Percentiles rank a stretch among this genome's conserved stretches.
Evolutionary conservation across 805 yeast species (phyloP).

Genomic region (Myxozyma neotropica): DNA sequence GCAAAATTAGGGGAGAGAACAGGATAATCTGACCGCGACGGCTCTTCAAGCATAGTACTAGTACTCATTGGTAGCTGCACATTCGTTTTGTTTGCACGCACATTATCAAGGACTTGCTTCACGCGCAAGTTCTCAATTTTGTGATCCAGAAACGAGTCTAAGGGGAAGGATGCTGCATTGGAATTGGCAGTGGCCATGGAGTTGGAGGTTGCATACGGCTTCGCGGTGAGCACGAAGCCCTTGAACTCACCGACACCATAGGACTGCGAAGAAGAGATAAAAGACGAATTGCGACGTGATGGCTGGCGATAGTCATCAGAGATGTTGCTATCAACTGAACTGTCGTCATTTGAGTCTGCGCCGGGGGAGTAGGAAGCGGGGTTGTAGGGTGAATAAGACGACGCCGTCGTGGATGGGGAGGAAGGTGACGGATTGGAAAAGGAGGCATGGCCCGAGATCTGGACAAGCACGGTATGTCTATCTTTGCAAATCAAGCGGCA

Average conservation of each 20-base stretch:
- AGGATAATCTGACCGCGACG: background rate
- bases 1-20: constrained; percentile 1
- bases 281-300: background rate
- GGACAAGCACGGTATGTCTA: constrained; percentile 12
- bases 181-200: background rate
- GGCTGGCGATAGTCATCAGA: constrained; percentile 2
- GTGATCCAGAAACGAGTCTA: constrained; percentile 33
- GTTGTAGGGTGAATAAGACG: background rate
- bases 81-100: background rate
- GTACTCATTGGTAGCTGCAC: constrained; percentile 5
- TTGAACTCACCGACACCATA: constrained; percentile 19
- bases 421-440: background rate
- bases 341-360: constrained; percentile 10
- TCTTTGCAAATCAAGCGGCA: constrained; percentile 18
- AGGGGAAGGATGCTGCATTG: background rate
- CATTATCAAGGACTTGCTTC: constrained; percentile 19
- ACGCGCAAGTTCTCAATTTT: constrained; percentile 29
- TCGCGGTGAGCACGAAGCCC: constrained; percentile 31
- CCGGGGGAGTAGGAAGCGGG: constrained; percentile 14
- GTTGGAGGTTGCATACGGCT: constrained; percentile 19
- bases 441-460: constrained; percentile 23
- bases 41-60: background rate
- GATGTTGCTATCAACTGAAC: constrained; percentile 3
- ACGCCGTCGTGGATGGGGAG: background rate
- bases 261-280: background rate